These are phyloP conservation scores for Xylona heveae DNA, from an alignment of 495 filamentous ascomycete genomes.

Conservation along the genomic window DNA sequence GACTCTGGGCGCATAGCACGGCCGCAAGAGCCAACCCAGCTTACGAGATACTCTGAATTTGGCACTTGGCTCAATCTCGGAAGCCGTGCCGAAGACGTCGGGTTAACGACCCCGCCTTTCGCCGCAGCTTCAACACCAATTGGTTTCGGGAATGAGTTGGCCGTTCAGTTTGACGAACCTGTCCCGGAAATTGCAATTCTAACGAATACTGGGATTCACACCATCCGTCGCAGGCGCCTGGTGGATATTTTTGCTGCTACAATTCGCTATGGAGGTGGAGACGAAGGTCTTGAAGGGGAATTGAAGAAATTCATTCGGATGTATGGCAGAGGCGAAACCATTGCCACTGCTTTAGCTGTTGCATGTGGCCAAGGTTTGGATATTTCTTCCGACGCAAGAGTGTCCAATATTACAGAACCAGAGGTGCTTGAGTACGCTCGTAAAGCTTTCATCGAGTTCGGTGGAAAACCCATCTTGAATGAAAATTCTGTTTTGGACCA, in stretches of 20 bases:
- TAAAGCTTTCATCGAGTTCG: slow-evolving; percentile 72
- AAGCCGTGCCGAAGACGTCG: slow-evolving; percentile 52
- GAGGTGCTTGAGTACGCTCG: slow-evolving; percentile 64
- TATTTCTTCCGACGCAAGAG: slow-evolving; percentile 43
- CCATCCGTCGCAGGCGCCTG: slow-evolving; percentile 60
- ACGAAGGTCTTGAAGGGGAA: slow-evolving; percentile 62
- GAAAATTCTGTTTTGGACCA: slow-evolving; percentile 50
- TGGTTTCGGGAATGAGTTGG: slow-evolving; percentile 88
- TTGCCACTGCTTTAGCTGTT: slow-evolving; percentile 84
- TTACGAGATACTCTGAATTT: slow-evolving; percentile 27
- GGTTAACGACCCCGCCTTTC: slow-evolving; percentile 47
- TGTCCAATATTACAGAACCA: slow-evolving; percentile 53
- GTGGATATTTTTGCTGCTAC: slow-evolving; percentile 83
- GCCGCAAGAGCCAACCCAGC: slow-evolving; percentile 19
- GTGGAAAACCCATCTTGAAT: slow-evolving; percentile 58
- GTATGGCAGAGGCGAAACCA: slow-evolving; percentile 71
- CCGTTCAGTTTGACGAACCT: slow-evolving; percentile 73
- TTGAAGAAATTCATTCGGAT: slow-evolving; percentile 57
- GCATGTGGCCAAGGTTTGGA: slow-evolving; percentile 81
- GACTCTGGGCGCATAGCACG: slow-evolving; percentile 62
- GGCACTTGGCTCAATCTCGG: slow-evolving; percentile 52
- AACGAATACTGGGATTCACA: slow-evolving; percentile 72
- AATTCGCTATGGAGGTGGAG: slow-evolving; percentile 45
- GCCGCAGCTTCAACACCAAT: slow-evolving; percentile 42
- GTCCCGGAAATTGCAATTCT: slow-evolving; percentile 72